Base-by-base conservation (phyloP, 768 basidiomycete genomes). In the Zangia roseola region DNA sequence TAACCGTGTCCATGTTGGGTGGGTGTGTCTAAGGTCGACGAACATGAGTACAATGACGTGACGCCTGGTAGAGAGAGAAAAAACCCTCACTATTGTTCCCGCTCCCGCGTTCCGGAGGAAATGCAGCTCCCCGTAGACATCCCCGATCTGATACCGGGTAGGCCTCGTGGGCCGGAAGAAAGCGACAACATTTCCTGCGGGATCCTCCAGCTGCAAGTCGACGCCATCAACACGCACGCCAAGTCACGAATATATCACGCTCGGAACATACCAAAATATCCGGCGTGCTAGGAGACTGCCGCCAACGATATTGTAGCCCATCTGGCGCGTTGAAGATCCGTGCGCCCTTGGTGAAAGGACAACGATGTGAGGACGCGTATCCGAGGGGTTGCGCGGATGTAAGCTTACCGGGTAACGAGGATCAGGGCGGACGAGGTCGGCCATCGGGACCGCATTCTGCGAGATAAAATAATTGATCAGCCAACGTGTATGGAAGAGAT, bases 1-100 rank as follows among this genome's bases (percentile, higher is more conserved):
- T 86, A 52, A 92, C 88, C 38, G 81, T 83, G 74, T 92, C 88
- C 90, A 92, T 92, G 69, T 92, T 84, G 56, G 90, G 90, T 43
- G 88, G 89, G 64, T 90, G 89, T 76, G 82, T 87, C 88, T 90
- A 62, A 44, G 50, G 42, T 43, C 54, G 54, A 43, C 43, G 26
- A 53, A 57, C 51, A 58, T 68, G 47, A 69, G 58, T 25, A 49
- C 38, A 9, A 40, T 54, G 62, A 56, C 52, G 45, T 43, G 44
- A 55, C 50, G 47, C 52, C 36, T 43, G 49, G 25, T 40, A 56
- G 61, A 61, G 61, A 61, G 31, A 42, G 44, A 35, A 31, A 31
- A 31, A 31, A 2, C 30, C 49, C 56, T 70, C 72, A 91, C 90
- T 71, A 92, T 87, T 49, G 88, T 88, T 40, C 89, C 88, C 59